Conservation (phyloP, 2,329 filamentous ascomycete genomes). For the Chrysoporthe puriensis region DNA sequence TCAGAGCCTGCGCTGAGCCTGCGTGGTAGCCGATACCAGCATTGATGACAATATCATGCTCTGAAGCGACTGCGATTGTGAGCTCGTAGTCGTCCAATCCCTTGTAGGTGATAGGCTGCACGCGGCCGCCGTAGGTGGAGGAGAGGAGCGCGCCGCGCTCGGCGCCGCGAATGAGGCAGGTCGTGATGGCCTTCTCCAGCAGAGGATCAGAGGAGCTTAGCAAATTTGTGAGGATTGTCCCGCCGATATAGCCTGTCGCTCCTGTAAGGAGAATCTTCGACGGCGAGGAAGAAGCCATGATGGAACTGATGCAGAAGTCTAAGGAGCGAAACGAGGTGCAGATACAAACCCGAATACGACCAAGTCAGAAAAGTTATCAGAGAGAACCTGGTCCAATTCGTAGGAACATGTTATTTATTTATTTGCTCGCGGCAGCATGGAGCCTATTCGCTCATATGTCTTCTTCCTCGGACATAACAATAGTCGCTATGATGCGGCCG, state of each 20-base stretch:
- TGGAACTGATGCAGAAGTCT: not conserved
- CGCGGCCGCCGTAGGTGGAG: conserved; percentile 26
- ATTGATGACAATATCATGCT: conserved; percentile 47
- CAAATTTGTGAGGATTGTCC: conserved; percentile 33
- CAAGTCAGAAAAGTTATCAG: not conserved
- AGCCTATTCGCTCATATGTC: not conserved
- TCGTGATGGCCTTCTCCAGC: conserved; percentile 31
- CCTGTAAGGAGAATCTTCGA: conserved; percentile 35
- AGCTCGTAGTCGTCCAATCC: conserved; percentile 34
- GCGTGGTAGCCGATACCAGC: conserved; percentile 45
- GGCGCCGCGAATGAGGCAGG: conserved; percentile 33
- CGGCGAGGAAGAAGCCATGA: conserved; percentile 1
- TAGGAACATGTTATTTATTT: not conserved
- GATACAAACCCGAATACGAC: not conserved
- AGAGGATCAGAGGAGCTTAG: conserved; percentile 29
- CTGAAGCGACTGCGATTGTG: conserved; percentile 31
- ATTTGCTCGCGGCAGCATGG: not conserved
- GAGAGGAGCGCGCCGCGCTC: conserved; percentile 10
- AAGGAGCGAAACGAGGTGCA: not conserved
- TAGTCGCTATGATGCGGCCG: not conserved
- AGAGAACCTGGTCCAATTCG: not conserved
- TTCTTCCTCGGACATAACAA: not conserved
- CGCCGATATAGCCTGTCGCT: conserved; percentile 38
- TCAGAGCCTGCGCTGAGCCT: conserved; percentile 43
- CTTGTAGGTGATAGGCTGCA: conserved; percentile 33